phyloP scores from a whole-genome alignment of 2,329 filamentous ascomycete species.

The Xylariaceae sp. region DNA sequence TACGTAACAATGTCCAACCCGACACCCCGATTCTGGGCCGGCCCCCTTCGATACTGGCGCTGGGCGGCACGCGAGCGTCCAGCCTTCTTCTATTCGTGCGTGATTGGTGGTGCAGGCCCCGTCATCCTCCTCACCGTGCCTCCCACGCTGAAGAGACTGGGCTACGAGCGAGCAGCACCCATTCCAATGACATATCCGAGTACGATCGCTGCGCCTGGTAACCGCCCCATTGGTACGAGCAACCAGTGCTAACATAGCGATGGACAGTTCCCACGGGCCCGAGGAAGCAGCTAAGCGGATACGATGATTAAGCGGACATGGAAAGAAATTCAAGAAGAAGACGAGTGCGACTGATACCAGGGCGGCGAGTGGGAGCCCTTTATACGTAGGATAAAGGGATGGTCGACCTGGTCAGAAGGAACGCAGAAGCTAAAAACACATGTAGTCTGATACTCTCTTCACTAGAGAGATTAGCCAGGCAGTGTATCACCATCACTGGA shows the following conservation, averaged over 20 bases:
- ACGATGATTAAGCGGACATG: slow-evolving; percentile 57
- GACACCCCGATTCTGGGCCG: slow-evolving; percentile 80
- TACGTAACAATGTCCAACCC: slow-evolving; percentile 62
- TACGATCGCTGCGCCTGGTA: no score
- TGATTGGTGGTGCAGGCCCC: slow-evolving; percentile 77
- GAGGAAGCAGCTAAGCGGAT: slow-evolving; percentile 64
- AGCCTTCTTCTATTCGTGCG: slow-evolving; percentile 85
- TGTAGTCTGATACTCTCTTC: not conserved
- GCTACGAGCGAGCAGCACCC: slow-evolving; percentile 72
- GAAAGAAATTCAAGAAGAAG: not conserved
- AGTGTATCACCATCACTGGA: slow-evolving; percentile 10
- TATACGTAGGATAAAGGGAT: slow-evolving; percentile 6
- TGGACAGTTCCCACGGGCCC: slow-evolving; percentile 61
- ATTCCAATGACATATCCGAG: slow-evolving; percentile 93
- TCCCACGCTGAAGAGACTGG: slow-evolving; percentile 72
- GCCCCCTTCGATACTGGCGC: slow-evolving; percentile 81
- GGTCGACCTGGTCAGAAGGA: not conserved
- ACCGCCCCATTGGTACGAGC: no score
- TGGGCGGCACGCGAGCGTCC: slow-evolving; percentile 90
- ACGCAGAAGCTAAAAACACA: not conserved
- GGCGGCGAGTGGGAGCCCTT: not conserved
- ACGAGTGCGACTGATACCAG: not conserved
- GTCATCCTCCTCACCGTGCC: slow-evolving; percentile 73
- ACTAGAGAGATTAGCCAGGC: slow-evolving; percentile 4
- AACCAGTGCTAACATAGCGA: slow-evolving; percentile 33